phyloP scores from a whole-genome alignment of 345 rosid genomes.

The Cardamine chenopodiifolia region DNA sequence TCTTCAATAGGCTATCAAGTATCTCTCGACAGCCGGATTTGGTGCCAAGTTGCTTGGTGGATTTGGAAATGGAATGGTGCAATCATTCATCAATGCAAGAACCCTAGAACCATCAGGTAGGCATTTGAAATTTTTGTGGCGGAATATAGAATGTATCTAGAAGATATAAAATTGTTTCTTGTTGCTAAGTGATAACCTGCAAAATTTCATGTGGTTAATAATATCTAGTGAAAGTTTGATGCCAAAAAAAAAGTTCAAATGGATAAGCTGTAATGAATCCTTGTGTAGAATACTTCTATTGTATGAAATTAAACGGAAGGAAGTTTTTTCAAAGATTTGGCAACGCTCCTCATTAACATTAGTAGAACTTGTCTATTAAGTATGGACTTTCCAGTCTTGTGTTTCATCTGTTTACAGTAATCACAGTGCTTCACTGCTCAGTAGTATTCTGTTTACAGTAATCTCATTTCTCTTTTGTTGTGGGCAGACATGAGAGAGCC shows the following conservation, averaged over 20 bases:
- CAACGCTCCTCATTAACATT: not conserved
- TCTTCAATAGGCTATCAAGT: constrained; percentile 76
- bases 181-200: not conserved
- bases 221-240: not conserved
- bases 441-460: not conserved
- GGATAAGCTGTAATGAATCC: constrained; percentile 8
- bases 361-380: not conserved
- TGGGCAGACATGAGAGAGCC: constrained; percentile 78
- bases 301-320: not conserved
- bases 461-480: constrained; percentile 23
- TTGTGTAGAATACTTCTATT: not conserved
- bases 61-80: constrained; percentile 96
- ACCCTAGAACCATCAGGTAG: constrained; percentile 77
- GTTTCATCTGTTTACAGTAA: constrained; percentile 14
- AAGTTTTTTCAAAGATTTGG: not conserved
- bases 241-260: not conserved
- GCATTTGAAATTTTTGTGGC: not conserved
- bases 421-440: not conserved
- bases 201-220: not conserved
- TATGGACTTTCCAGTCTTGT: not conserved
- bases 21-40: constrained; percentile 95
- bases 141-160: not conserved
- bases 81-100: constrained; percentile 85
- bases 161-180: not conserved
- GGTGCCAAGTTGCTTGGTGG: constrained; percentile 94